Evolutionary conservation across 2,329 filamentous ascomycete genomes (phyloP).

Genomic region (Biscogniauxia mediterranea): DNA sequence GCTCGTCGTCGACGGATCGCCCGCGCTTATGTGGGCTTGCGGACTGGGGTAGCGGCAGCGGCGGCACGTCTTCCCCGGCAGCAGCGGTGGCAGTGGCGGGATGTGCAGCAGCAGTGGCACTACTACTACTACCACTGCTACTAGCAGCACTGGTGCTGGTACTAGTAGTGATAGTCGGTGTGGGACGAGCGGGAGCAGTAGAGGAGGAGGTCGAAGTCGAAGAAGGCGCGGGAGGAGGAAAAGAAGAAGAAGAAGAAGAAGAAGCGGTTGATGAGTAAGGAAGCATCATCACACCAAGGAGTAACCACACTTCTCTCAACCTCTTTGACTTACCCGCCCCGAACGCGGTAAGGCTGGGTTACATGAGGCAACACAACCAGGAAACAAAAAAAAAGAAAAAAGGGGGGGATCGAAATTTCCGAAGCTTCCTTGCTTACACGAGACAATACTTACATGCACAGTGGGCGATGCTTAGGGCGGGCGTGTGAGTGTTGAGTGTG

Average conservation of each 20-base stretch:
- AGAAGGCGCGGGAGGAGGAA: slow-evolving; percentile 12
- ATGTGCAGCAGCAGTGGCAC: slow-evolving; percentile 1
- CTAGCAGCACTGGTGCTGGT: slow-evolving; percentile 2
- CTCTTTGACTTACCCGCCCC: no score
- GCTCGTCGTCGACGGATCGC: slow-evolving; percentile 21
- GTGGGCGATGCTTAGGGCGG: no score
- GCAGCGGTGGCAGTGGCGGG: slow-evolving; percentile 3
- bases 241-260: slow-evolving; percentile 5
- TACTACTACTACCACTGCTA: slow-evolving; percentile 1
- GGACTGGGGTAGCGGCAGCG: slow-evolving; percentile 1
- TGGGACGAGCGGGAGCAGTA: slow-evolving; percentile 2
- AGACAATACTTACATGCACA: no score
- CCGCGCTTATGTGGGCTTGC: slow-evolving; percentile 23
- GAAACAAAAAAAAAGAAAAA: no score
- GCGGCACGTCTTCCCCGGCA: slow-evolving; percentile 3
- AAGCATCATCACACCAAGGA: slow-evolving; percentile 11
- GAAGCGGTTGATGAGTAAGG: slow-evolving; percentile 8
- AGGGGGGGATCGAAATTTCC: no score
- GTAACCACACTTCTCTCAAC: no score
- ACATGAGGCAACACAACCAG: no score
- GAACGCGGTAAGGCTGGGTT: no score
- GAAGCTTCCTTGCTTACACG: no score
- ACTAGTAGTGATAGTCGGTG: slow-evolving; percentile 1
- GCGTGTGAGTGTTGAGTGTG: no score
- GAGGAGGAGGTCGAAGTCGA: slow-evolving; percentile 13